A percentile compares a stretch with the other conserved stretches of the same genome.
Conservation (phyloP, 2,329 filamentous ascomycete species). For the Exophiala xenobiotica region DNA sequence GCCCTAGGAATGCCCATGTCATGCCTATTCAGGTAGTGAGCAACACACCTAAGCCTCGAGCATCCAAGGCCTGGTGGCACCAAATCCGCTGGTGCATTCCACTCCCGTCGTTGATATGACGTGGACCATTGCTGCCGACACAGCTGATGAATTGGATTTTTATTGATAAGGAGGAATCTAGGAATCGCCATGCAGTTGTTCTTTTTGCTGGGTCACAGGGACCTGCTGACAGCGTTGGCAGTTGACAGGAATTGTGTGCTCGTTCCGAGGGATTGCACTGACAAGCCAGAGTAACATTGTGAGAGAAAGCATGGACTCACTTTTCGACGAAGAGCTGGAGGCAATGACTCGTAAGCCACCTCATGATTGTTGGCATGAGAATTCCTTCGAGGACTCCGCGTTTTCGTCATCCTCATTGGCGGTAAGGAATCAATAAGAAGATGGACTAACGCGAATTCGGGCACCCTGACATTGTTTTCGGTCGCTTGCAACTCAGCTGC, state of each 20-base stretch:
- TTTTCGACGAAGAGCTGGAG: slow-evolving; percentile 58
- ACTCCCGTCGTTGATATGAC: slow-evolving; percentile 9
- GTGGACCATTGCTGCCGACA: no score
- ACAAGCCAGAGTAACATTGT: no score
- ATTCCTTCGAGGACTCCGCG: slow-evolving; percentile 18
- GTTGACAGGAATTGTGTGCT: no score
- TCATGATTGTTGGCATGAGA: slow-evolving; percentile 15
- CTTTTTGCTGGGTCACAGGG: no score
- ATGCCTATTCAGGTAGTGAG: slow-evolving; percentile 11
- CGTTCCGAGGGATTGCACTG: no score
- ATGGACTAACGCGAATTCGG: neutral
- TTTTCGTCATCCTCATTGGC: slow-evolving; percentile 8
- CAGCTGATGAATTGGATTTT: no score
- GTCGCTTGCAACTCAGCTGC: no score
- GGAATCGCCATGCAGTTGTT: no score
- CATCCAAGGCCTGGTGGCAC: slow-evolving; percentile 5
- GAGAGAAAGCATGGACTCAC: slow-evolving; percentile 43
- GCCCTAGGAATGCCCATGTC: neutral
- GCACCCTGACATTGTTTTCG: neutral
- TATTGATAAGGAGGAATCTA: no score
- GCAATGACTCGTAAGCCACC: slow-evolving; percentile 52
- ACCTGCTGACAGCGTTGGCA: no score
- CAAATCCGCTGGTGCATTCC: neutral
- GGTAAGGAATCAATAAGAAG: neutral
- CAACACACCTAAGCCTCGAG: slow-evolving; percentile 17